These are phyloP conservation scores for Cyberlindnera petersonii DNA, from an alignment of 805 yeast genomes.

Conservation along the genomic window DNA sequence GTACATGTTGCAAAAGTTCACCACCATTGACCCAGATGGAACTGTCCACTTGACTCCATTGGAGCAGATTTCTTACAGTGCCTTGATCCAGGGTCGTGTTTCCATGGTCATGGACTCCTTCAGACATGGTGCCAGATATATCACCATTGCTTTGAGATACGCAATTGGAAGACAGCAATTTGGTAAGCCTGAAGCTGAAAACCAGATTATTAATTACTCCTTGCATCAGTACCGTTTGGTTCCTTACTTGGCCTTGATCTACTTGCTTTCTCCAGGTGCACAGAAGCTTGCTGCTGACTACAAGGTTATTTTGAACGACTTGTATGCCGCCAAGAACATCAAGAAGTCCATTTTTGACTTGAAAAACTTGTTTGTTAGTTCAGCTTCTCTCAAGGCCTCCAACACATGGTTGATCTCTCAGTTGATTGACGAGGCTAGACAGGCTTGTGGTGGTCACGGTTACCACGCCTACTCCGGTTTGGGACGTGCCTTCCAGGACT, in stretches of 20 bases:
- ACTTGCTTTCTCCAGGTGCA: slow-evolving; percentile 71
- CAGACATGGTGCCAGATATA: slow-evolving; percentile 72
- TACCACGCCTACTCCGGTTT: slow-evolving; percentile 90
- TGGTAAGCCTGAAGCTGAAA: slow-evolving; percentile 51
- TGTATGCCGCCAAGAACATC: slow-evolving; percentile 49
- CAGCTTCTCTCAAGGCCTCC: slow-evolving; percentile 86
- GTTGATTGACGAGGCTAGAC: slow-evolving; percentile 85
- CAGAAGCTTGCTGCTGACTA: slow-evolving; percentile 54
- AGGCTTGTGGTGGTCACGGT: slow-evolving; percentile 92
- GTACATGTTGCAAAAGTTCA: slow-evolving; percentile 71
- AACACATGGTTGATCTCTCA: slow-evolving; percentile 82
- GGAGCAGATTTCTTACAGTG: slow-evolving; percentile 86
- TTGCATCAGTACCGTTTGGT: slow-evolving; percentile 83
- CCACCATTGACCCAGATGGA: slow-evolving; percentile 66
- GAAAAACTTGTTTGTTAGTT: slow-evolving; percentile 75
- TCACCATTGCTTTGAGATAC: slow-evolving; percentile 83
- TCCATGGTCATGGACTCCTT: slow-evolving; percentile 85
- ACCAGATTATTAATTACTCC: slow-evolving; percentile 79
- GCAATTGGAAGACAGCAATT: slow-evolving; percentile 61
- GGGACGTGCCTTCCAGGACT: slow-evolving; percentile 83
- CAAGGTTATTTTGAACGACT: slow-evolving; percentile 43
- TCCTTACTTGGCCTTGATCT: slow-evolving; percentile 79
- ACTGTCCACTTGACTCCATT: slow-evolving; percentile 70
- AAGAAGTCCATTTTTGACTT: slow-evolving; percentile 52
- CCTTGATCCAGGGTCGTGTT: slow-evolving; percentile 84